These are phyloP conservation scores for Saccharomycopsis fodiens DNA, from an alignment of 805 yeast species.

Conservation along the genomic window DNA sequence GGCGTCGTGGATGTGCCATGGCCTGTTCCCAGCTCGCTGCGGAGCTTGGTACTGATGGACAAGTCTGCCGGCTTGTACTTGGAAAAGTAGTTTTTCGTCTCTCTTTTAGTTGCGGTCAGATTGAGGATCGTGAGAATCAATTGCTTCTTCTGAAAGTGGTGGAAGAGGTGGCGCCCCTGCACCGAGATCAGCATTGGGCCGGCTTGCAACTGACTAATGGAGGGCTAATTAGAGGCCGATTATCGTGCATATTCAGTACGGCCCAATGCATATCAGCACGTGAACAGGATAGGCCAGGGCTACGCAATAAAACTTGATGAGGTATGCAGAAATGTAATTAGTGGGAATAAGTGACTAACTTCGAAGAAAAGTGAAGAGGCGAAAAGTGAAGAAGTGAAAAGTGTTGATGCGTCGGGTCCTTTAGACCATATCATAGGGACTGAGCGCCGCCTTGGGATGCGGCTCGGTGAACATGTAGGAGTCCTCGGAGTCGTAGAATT, in stretches of 20 bases:
- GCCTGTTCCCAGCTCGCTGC: too few relatives aligned
- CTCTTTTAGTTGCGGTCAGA: conserved; percentile 90
- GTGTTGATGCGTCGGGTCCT: too few relatives aligned
- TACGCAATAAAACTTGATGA: too few relatives aligned
- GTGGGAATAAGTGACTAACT: not conserved
- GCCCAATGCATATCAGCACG: too few relatives aligned
- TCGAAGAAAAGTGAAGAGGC: not conserved
- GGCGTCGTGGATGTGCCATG: too few relatives aligned
- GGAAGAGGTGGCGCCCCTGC: conserved; percentile 3
- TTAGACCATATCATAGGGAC: conserved; percentile 10
- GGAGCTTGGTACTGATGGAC: conserved; percentile 21
- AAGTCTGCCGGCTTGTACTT: conserved; percentile 51
- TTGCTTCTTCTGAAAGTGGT: conserved; percentile 42
- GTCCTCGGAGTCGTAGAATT: conserved; percentile 18
- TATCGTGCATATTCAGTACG: too few relatives aligned
- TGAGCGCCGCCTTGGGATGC: conserved; percentile 2
- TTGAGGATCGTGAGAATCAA: conserved; percentile 77
- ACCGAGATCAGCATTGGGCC: not conserved
- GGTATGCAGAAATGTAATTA: too few relatives aligned
- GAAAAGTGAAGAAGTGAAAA: not conserved
- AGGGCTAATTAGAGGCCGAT: too few relatives aligned
- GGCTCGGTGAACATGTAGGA: conserved; percentile 11
- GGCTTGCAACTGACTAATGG: too few relatives aligned
- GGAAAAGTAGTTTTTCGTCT: conserved; percentile 71
- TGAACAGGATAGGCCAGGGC: too few relatives aligned